These are phyloP conservation scores for Lentinula lateritia DNA, from an alignment of 768 basidiomycete species.

Conservation along the genomic window DNA sequence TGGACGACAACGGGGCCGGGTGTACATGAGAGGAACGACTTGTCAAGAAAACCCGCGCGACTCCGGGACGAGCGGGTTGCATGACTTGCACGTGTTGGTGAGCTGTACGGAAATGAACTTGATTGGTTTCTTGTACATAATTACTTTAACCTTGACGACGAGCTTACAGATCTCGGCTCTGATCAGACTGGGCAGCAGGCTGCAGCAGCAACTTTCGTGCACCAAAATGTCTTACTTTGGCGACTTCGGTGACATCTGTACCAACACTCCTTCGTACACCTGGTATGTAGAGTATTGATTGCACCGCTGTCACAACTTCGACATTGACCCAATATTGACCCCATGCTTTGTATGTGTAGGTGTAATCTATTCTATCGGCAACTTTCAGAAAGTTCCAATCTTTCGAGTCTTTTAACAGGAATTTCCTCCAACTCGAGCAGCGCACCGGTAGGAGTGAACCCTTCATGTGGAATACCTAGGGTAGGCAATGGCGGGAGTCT, in stretches of 20 bases:
- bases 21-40: no score
- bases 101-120: no score
- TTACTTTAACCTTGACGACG: background rate
- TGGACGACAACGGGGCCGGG: no score
- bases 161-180: background rate
- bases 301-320: background rate
- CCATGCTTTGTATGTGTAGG: slow-evolving; percentile 13
- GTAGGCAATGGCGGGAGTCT: slow-evolving; percentile 53
- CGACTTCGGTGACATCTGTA: slow-evolving; percentile 66
- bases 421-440: slow-evolving; percentile 36
- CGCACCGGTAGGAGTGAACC: slow-evolving; percentile 81
- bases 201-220: background rate
- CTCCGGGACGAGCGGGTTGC: no score
- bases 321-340: background rate
- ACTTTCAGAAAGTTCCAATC: slow-evolving; percentile 20
- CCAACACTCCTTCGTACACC: slow-evolving; percentile 69
- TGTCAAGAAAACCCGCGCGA: no score
- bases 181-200: background rate
- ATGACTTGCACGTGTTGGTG: no score
- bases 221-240: slow-evolving; percentile 56
- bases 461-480: slow-evolving; percentile 70
- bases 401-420: slow-evolving; percentile 24
- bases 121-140: no score
- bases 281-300: slow-evolving; percentile 26
- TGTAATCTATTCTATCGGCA: slow-evolving; percentile 95